Conservation (phyloP, 345 rosid genomes). For the Brassica carinata region DNA sequence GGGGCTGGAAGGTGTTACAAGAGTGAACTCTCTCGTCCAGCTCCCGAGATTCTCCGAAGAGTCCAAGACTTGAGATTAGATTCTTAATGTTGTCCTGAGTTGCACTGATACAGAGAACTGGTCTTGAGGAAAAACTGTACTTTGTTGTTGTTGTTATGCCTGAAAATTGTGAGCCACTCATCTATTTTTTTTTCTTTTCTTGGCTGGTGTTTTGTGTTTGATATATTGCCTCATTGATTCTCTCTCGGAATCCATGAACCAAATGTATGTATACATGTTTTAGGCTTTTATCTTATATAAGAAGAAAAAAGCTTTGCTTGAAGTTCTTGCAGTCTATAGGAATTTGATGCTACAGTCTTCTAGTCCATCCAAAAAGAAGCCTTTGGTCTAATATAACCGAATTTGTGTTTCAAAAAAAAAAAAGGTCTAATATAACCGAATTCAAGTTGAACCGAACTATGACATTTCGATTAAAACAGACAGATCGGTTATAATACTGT, state of each 20-base stretch:
- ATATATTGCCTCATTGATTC: conserved; percentile 20
- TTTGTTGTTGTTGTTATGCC: conserved; percentile 1
- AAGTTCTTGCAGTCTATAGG: not conserved
- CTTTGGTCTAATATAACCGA: conserved; percentile 52
- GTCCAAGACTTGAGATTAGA: conserved; percentile 46
- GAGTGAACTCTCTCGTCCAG: conserved; percentile 97
- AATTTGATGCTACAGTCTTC: not conserved
- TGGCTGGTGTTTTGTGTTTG: conserved; percentile 25
- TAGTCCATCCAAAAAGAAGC: conserved; percentile 86
- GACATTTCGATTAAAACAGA: not conserved
- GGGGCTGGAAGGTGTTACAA: conserved; percentile 91
- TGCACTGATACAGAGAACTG: not conserved
- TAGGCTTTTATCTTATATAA: not conserved
- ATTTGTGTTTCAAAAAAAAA: too few relatives aligned
- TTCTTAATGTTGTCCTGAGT: not conserved
- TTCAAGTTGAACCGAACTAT: not conserved
- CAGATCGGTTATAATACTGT: not conserved
- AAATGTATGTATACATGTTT: conserved; percentile 29
- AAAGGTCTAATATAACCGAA: conserved; percentile 41
- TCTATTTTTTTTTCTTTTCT: not conserved
- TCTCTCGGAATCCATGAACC: conserved; percentile 28
- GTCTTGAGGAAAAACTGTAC: not conserved
- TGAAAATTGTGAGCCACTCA: conserved; percentile 12
- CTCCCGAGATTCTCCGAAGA: conserved; percentile 93
- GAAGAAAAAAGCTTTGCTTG: not conserved